Evolutionary conservation across 23 red algal genomes (phyloP), one percentile per base, ranked within the genome.

Genomic region (Agarophyton chilense): DNA sequence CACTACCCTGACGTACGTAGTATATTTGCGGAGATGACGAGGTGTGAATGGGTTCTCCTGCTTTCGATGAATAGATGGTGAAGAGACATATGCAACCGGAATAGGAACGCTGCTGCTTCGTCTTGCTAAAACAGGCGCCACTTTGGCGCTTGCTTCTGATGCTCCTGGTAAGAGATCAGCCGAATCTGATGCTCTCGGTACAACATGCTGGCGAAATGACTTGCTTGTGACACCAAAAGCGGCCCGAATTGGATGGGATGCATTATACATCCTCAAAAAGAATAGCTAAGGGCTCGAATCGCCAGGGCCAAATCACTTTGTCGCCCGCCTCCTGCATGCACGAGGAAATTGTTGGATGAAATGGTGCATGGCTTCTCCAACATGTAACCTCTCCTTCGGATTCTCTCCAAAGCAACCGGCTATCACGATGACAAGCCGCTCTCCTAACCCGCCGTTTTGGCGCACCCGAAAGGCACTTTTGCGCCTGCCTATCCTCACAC

Each of bases 371-470:
- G 29, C 4, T 40, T 25, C 40, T 47, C 41, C 17, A 74, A 28
- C 68, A 74, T 46, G 21, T 74, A 14, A 4, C 6, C 47, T 49
- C 38, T 74, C 16, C 14, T 35, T 8, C 16, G 21, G 22, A 38
- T 12, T 65, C 32, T 10, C 60, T 65, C 4, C 2, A 36, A 13
- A 18, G 32, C 60, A 65, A 25, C 21, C 41, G 36, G 43, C 41
- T 31, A 28, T 46, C 79, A 12, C 18, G 33, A 83, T 83, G 79
- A 83, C 52, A 17, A 49, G 42, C 21, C 55, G 61, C 38, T 67
- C 79, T 58, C 57, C 79, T 31, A 52, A 83, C 19, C 79, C 61
- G 28, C 56, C 56, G 1, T 83, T 83, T 40, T 83, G 79, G 79
- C 79, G 79, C 39, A 83, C 79, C 4, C 52, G 79, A 41, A 83